phyloP scores from a whole-genome alignment of 1,284 basidiomycete genomes.

The Austroboletus novae-zelandiae region DNA sequence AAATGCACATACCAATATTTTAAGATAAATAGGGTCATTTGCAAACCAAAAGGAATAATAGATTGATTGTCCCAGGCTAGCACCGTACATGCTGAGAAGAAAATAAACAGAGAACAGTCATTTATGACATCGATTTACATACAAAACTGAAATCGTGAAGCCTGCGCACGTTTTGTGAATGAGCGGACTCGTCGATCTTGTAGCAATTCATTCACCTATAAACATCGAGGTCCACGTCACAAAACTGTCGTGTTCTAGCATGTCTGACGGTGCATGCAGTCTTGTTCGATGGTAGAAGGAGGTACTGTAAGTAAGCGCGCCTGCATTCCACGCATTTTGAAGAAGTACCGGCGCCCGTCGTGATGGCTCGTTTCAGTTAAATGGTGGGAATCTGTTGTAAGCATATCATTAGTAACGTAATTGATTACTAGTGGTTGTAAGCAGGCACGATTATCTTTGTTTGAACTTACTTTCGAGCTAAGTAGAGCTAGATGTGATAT shows the following conservation, averaged over 20 bases:
- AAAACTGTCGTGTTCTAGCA: background rate
- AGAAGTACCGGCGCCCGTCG: too few species aligned
- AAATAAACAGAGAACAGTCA: background rate
- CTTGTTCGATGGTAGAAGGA: background rate
- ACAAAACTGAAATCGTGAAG: background rate
- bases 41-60: constrained; percentile 15
- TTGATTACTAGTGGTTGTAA: too few species aligned
- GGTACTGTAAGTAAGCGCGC: background rate
- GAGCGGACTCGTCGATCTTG: background rate
- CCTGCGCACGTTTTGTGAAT: background rate
- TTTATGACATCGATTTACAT: background rate
- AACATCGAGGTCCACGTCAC: background rate
- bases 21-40: constrained; percentile 1
- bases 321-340: too few species aligned
- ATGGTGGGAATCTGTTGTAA: too few species aligned
- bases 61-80: constrained; percentile 8
- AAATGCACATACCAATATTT: constrained; percentile 3
- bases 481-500: too few species aligned
- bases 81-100: constrained; percentile 10
- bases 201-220: background rate
- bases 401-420: too few species aligned
- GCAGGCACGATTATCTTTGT: too few species aligned
- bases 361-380: too few species aligned
- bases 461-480: too few species aligned
- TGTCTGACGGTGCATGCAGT: background rate